These are phyloP conservation scores for Phlebiopsis gigantea DNA, from an alignment of 768 basidiomycete genomes.

Conservation along the genomic window DNA sequence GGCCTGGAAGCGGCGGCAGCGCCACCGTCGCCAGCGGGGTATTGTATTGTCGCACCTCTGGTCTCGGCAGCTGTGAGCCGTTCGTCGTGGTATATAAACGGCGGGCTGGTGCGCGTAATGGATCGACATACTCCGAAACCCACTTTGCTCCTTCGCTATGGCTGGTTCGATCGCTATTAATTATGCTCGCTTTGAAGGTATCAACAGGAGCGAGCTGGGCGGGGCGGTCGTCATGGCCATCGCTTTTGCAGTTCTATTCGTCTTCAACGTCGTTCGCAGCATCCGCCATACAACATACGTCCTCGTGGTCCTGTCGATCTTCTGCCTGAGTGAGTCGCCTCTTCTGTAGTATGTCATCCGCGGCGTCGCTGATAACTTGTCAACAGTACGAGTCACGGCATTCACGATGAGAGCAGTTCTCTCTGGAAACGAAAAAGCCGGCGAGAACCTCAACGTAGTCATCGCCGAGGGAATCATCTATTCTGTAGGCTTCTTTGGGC, in stretches of 20 bases:
- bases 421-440: constrained; percentile 20
- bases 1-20: too few species aligned
- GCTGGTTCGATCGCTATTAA: neutral
- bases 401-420: constrained; percentile 26
- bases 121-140: too few species aligned
- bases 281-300: constrained; percentile 22
- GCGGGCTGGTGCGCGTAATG: too few species aligned
- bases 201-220: constrained; percentile 10
- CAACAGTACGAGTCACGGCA: constrained; percentile 26
- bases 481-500: constrained; percentile 31
- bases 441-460: constrained; percentile 19
- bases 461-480: constrained; percentile 29
- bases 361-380: neutral
- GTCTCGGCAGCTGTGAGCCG: too few species aligned
- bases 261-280: constrained; percentile 19
- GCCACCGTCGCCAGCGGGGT: too few species aligned
- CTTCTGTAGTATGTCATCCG: neutral
- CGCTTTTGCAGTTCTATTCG: constrained; percentile 22
- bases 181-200: constrained; percentile 7
- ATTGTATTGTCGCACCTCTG: too few species aligned
- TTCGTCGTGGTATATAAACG: too few species aligned
- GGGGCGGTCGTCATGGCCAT: constrained; percentile 21
- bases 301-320: constrained; percentile 23
- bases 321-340: constrained; percentile 22
- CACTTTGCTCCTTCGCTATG: neutral